Conservation (phyloP, 148 eudicot species). For the Talinum fruticosum region DNA sequence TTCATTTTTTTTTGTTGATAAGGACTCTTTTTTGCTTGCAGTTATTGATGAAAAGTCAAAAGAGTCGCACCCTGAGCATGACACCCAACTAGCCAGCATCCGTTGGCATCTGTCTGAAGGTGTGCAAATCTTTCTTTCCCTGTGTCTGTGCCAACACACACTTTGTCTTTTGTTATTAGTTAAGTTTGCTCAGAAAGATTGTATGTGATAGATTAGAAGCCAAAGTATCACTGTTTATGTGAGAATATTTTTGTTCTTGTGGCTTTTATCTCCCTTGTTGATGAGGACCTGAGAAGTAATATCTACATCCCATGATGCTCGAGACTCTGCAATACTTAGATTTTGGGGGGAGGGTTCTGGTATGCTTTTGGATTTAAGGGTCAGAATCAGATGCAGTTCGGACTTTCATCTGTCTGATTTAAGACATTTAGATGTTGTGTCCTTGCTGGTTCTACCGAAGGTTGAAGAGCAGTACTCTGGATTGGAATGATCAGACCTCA, state of each 20-base stretch:
- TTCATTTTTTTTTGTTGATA: neutral
- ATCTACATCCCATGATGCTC: neutral
- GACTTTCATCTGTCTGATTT: neutral
- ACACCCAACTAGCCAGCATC: slow-evolving; percentile 65
- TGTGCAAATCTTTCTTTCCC: slow-evolving; percentile 11
- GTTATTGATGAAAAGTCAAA: slow-evolving; percentile 76
- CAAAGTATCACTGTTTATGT: neutral
- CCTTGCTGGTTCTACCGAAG: neutral
- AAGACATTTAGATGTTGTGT: neutral
- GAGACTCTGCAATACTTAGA: neutral
- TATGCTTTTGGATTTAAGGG: too few relatives aligned
- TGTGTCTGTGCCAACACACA: neutral
- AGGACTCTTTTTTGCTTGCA: slow-evolving; percentile 29
- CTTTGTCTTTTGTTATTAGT: neutral
- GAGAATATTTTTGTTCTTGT: neutral
- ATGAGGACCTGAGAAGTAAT: neutral
- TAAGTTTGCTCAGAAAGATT: neutral
- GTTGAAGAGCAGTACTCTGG: neutral
- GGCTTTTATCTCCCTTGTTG: neutral
- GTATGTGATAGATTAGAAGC: neutral
- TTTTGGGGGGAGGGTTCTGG: neutral
- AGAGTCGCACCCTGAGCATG: slow-evolving; percentile 72
- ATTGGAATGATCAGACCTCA: neutral
- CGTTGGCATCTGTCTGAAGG: slow-evolving; percentile 96
- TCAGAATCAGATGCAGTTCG: neutral